Base-by-base conservation (phyloP, 2,329 filamentous ascomycete genomes). In the Neoarthrinium moseri region DNA sequence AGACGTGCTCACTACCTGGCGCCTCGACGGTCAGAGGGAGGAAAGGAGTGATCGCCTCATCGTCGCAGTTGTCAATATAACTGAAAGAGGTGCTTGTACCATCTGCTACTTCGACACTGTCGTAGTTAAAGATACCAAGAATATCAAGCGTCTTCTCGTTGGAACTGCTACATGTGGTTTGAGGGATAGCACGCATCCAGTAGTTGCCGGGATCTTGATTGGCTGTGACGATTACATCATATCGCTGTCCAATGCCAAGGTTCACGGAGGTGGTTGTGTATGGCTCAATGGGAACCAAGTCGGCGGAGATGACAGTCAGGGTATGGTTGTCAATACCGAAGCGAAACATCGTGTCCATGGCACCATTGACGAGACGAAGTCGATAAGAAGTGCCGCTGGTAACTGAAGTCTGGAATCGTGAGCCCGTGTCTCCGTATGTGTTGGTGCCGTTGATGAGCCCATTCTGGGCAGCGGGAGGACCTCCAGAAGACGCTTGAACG, bases 281-380 rank as follows among this genome's bases (percentile, higher is more conserved):
- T 0, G 80, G 79, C 22, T 67, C 52, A 13, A 83, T 69, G 2
- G 78, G 75, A 0, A 83, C 76, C 4, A 82, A 62, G 47, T 82
- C 81, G 12, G 62, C 67, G 0, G 71, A 68, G 36, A 84, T 78
- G 34, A 84, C 77, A 0, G 67, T 75, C 51, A 84, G 59, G 2
- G 53, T 68, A 57, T 84, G 80, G 32, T 72, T 69, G 55, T 78
- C 74, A 46, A 78, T 74, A 33, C 63, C 67, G 53, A 77, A 77
- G 43, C 69, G 64, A 54, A 67, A 67, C 48, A 63, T 60, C 0
- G 60, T 66, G 24, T 70, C 67, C n/a, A 65, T 55, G 23, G 65
- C 66, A 4, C 57, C 61, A 51, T 75, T 75, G 49, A 77, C 62
- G 6, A 77, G 59, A 5, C 74, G 61, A 29, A 80, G 49, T 20